Evolutionary conservation across 768 basidiomycete genomes (phyloP).

Genomic region (Porphyrellus cyaneotinctus): DNA sequence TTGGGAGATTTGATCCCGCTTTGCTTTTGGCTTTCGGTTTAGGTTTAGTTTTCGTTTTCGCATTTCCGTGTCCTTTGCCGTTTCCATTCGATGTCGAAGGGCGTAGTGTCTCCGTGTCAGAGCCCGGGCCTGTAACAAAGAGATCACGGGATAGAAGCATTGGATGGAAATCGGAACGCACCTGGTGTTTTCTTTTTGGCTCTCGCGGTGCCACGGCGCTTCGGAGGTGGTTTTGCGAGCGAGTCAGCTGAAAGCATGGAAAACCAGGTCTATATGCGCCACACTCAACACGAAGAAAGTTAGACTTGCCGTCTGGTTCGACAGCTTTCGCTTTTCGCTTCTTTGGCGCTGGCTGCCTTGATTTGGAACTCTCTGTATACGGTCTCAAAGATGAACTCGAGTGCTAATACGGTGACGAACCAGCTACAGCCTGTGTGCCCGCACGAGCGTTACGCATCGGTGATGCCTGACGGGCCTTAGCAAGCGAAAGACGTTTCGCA

Average conservation of each 20-base stretch:
- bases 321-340: constrained; percentile 11
- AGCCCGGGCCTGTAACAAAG: background rate
- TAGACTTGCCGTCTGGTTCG: constrained; percentile 2
- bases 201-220: constrained; percentile 15
- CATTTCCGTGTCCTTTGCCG: constrained; percentile 1
- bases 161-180: background rate
- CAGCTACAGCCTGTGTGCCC: background rate
- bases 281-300: background rate
- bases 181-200: constrained; percentile 11
- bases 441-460: background rate
- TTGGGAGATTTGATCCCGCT: constrained; percentile 6
- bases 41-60: constrained; percentile 5
- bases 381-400: background rate
- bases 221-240: constrained; percentile 7
- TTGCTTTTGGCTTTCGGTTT: constrained; percentile 1
- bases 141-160: background rate
- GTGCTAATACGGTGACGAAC: constrained; percentile 7
- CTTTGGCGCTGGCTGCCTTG: constrained; percentile 2
- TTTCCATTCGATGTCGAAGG: constrained; percentile 9
- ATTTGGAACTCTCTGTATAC: constrained; percentile 13
- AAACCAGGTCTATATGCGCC: background rate
- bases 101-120: constrained; percentile 1
- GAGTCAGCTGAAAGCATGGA: background rate
- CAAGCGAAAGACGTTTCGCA: background rate
- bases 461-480: constrained; percentile 1